A percentile compares a stretch with the other conserved stretches of the same genome.
Conservation (phyloP, 208 protist species). For the Trypanosoma platydactyli region DNA sequence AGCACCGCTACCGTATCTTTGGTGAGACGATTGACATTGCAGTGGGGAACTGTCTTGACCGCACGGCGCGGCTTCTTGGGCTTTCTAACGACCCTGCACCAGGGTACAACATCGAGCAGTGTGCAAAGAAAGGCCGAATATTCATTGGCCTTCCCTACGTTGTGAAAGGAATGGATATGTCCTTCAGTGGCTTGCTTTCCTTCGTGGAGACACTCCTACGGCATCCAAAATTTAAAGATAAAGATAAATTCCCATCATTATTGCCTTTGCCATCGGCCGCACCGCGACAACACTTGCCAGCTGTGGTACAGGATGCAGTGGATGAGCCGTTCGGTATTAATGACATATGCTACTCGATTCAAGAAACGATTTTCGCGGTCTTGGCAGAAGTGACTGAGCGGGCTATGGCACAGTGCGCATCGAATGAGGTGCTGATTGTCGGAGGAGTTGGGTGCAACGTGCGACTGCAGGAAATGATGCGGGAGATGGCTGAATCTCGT, state of each 20-base stretch:
- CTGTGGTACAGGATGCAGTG: slow-evolving; percentile 35
- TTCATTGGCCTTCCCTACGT: slow-evolving; percentile 97
- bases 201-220: slow-evolving; percentile 76
- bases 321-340: slow-evolving; percentile 81
- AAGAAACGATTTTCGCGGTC: slow-evolving; percentile 99
- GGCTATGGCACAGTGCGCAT: slow-evolving; percentile 97
- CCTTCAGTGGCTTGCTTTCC: slow-evolving; percentile 95
- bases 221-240: slow-evolving; percentile 68
- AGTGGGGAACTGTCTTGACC: slow-evolving; percentile 98
- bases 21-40: slow-evolving; percentile 99
- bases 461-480: slow-evolving; percentile 97
- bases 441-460: slow-evolving; percentile 99
- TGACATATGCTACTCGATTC: slow-evolving; percentile 98
- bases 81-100: slow-evolving; percentile 99
- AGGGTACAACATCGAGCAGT: slow-evolving; percentile 99
- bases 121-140: slow-evolving; percentile 78
- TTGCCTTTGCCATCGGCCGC: slow-evolving; percentile 6
- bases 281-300: slow-evolving; percentile 33
- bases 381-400: slow-evolving; percentile 99
- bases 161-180: slow-evolving; percentile 98
- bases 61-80: slow-evolving; percentile 94
- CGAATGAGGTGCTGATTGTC: slow-evolving; percentile 97
- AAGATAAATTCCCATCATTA: slow-evolving; percentile 23
- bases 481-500: slow-evolving; percentile 89
- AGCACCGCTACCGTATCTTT: slow-evolving; percentile 98